These are phyloP conservation scores for Pezicula carpinea DNA, from an alignment of 2,329 filamentous ascomycete species.

Conservation along the genomic window DNA sequence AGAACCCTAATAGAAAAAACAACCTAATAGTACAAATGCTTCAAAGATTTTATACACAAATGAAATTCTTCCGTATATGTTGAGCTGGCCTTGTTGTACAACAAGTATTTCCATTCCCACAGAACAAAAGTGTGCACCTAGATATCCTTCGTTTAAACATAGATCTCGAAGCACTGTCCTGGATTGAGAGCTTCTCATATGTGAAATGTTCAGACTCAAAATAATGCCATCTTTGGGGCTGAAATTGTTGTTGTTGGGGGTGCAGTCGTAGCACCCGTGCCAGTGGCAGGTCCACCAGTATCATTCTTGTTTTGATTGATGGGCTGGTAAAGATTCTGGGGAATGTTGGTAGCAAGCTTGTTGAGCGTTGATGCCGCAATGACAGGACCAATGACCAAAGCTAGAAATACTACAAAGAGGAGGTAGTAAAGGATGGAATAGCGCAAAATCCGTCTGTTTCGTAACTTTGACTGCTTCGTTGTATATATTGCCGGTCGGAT, in stretches of 20 bases:
- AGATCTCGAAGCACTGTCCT: neutral
- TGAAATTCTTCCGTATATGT: neutral
- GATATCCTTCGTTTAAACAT: neutral
- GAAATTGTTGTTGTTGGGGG: slow-evolving; percentile 22
- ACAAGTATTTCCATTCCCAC: neutral
- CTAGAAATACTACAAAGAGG: slow-evolving; percentile 78
- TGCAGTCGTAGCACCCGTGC: slow-evolving; percentile 19
- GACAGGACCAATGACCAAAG: slow-evolving; percentile 73
- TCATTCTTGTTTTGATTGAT: slow-evolving; percentile 51
- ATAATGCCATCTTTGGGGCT: neutral
- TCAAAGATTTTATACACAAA: too few relatives aligned
- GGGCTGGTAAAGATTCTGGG: slow-evolving; percentile 65
- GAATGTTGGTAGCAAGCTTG: slow-evolving; percentile 35
- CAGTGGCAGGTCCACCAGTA: slow-evolving; percentile 40
- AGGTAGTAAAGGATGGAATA: slow-evolving; percentile 94
- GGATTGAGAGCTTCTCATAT: neutral
- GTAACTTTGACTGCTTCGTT: slow-evolving; percentile 95
- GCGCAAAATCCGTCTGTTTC: slow-evolving; percentile 85
- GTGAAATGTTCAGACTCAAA: neutral
- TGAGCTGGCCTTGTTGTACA: neutral
- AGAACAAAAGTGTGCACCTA: neutral
- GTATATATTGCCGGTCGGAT: slow-evolving; percentile 98
- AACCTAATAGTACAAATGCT: neutral
- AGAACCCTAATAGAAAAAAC: neutral
- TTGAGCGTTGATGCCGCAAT: slow-evolving; percentile 61